phyloP scores from a whole-genome alignment of 2,329 filamentous ascomycete genomes.

The Beauveria varroae region DNA sequence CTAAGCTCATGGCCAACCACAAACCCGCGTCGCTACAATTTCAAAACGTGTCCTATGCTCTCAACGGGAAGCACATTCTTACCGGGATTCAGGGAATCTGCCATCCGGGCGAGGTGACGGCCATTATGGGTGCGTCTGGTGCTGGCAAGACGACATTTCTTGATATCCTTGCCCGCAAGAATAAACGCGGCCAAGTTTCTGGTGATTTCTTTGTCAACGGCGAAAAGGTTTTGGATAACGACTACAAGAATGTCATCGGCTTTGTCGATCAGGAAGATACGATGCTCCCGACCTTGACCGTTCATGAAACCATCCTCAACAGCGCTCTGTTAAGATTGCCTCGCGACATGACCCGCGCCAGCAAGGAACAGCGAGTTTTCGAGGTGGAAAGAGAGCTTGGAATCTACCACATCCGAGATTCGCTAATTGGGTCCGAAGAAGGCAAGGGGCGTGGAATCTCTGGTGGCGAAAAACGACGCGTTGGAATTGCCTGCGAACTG shows the following conservation, averaged over 20 bases:
- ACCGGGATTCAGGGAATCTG: conserved; percentile 74
- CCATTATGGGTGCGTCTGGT: conserved; percentile 96
- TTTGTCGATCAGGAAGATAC: conserved; percentile 99
- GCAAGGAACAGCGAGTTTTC: conserved; percentile 86
- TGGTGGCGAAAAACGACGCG: conserved; percentile 90
- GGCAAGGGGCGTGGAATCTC: conserved; percentile 91
- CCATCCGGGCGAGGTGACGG: conserved; percentile 90
- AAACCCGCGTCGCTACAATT: conserved; percentile 86
- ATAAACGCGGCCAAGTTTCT: conserved; percentile 73
- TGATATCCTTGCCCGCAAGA: conserved; percentile 92
- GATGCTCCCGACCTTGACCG: conserved; percentile 89
- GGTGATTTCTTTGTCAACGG: conserved; percentile 93
- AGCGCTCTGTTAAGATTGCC: conserved; percentile 90
- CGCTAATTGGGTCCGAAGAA: conserved; percentile 93
- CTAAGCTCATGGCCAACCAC: conserved; percentile 83
- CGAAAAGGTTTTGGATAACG: conserved; percentile 73
- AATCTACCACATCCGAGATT: conserved; percentile 89
- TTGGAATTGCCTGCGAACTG: conserved; percentile 94
- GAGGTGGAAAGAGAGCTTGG: conserved; percentile 96
- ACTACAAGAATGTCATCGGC: conserved; percentile 87
- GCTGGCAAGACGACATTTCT: conserved; percentile 97
- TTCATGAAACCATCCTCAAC: conserved; percentile 94
- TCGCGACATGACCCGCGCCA: conserved; percentile 74
- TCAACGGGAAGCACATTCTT: conserved; percentile 85
- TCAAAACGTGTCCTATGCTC: conserved; percentile 74